Evolutionary conservation across 441 rosid genomes (phyloP), one percentile per base, ranked within the genome.

Genomic region (Erysimum cheiri): DNA sequence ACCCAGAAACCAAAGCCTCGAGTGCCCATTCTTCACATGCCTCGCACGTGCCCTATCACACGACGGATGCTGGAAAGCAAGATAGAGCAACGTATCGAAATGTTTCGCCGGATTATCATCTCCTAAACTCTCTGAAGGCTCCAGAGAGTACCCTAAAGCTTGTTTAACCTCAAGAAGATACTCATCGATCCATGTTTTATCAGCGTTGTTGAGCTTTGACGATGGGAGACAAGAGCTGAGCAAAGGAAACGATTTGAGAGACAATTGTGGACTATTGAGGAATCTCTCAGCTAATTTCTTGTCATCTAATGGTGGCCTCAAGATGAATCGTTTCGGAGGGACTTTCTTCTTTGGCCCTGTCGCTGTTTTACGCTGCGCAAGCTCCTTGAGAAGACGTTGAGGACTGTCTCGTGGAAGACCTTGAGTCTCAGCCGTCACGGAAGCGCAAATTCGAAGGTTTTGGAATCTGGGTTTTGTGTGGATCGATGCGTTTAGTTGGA

Each of bases 41-140:
- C 90, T 83, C 4, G 92, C 85, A 6, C 83, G 86, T 0, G 92
- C 85, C 82, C 98, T 84, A 66, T 94, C 98, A 39, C 97, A 92
- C 26, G 87, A 78, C 9, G 88, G 98, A 54, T 94, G 97, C 86
- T 90, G 99, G 72, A 94, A 92, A 41, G 97, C 94, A 59, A 92
- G 64, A 71, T 94, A 92, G 29, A 92, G 72, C 80, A 94, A 41
- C 12, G 92, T 81, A 74, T 94, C 99, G 24, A 94, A 94, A 65
- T 94, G 99, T 73, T 90, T 92, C 4, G 96, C 99, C 0, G 98
- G 99, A 70, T 92, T 94, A 74, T 94, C 98, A 56, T 92, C 98
- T 12, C 81, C 91, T 35, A 80, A 60, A 3, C 53, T 65, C 3
- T 87, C 89, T 0, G 92, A 88, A 9, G 89, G 87, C 50, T 90